Conservation (phyloP, 2,329 filamentous ascomycete genomes). For the Podosphaera xanthii region DNA sequence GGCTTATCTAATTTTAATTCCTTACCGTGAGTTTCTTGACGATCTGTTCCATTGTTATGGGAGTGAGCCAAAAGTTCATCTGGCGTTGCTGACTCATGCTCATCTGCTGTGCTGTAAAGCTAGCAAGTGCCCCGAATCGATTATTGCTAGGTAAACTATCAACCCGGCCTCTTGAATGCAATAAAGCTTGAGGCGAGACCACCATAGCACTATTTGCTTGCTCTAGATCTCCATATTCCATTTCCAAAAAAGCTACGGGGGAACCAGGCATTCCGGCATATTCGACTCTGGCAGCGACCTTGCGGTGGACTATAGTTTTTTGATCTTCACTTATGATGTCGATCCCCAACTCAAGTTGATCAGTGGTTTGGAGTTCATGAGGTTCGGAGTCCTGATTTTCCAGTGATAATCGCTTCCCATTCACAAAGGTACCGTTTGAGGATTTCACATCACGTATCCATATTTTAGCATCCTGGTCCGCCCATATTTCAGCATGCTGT, state of each 20-base stretch:
- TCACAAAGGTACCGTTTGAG: constrained; percentile 96
- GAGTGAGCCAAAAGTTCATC: constrained; percentile 65
- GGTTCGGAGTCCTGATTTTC: constrained; percentile 95
- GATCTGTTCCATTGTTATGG: constrained; percentile 83
- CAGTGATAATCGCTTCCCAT: constrained; percentile 67
- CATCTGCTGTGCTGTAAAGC: constrained; percentile 29
- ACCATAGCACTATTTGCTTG: constrained; percentile 54
- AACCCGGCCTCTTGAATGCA: constrained; percentile 47
- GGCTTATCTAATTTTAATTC: constrained; percentile 1
- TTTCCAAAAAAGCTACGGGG: constrained; percentile 56
- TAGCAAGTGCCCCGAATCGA: constrained; percentile 29
- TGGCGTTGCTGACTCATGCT: constrained; percentile 49
- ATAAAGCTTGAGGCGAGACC: constrained; percentile 41
- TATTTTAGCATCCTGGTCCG: constrained; percentile 63
- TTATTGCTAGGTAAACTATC: constrained; percentile 43
- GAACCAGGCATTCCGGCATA: constrained; percentile 68
- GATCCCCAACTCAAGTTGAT: constrained; percentile 85
- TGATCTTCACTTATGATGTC: constrained; percentile 98
- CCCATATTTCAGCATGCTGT: constrained; percentile 92
- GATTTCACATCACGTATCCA: constrained; percentile 97
- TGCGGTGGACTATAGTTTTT: constrained; percentile 95
- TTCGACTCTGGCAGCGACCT: constrained; percentile 90
- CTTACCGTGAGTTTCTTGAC: constrained; percentile 41
- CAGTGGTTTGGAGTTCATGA: constrained; percentile 74
- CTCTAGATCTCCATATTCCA: constrained; percentile 83